These are phyloP conservation scores for Kazachstania africana DNA, from an alignment of 805 yeast species.

Conservation along the genomic window DNA sequence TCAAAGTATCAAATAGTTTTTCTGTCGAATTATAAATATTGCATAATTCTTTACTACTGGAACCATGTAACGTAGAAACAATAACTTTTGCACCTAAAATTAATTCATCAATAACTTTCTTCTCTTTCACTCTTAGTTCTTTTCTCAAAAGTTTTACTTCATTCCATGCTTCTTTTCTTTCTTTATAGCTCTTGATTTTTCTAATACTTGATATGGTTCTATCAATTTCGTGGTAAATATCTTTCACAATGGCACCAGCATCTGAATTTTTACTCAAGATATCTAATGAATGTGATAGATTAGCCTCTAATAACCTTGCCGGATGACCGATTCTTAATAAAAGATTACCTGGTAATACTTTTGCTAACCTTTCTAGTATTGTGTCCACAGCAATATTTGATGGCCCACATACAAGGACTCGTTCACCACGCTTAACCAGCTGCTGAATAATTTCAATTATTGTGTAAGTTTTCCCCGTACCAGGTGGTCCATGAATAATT, in stretches of 20 bases:
- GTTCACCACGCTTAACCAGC: constrained; percentile 35
- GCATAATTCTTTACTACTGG: constrained; percentile 62
- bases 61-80: constrained; percentile 77
- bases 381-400: constrained; percentile 91
- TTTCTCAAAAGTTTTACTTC: constrained; percentile 58
- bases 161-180: constrained; percentile 53
- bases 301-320: constrained; percentile 58
- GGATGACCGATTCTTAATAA: constrained; percentile 91
- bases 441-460: constrained; percentile 73
- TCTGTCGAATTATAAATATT: constrained; percentile 32
- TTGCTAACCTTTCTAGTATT: constrained; percentile 60
- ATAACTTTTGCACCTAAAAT: constrained; percentile 56
- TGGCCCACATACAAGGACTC: constrained; percentile 85
- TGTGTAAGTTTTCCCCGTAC: constrained; percentile 76
- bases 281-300: constrained; percentile 65
- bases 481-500: constrained; percentile 69
- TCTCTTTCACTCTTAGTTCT: constrained; percentile 60
- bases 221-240: constrained; percentile 61
- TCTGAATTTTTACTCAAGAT: constrained; percentile 48
- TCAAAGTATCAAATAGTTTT: constrained; percentile 58
- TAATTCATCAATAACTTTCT: constrained; percentile 46
- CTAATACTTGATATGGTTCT: constrained; percentile 42
- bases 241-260: constrained; percentile 50
- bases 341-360: constrained; percentile 31
- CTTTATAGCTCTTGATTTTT: constrained; percentile 51